Percentiles rank a stretch among this genome's conserved stretches.
These are phyloP conservation scores for Brettanomyces naardenensis DNA, from an alignment of 805 yeast species.

Conservation along the genomic window DNA sequence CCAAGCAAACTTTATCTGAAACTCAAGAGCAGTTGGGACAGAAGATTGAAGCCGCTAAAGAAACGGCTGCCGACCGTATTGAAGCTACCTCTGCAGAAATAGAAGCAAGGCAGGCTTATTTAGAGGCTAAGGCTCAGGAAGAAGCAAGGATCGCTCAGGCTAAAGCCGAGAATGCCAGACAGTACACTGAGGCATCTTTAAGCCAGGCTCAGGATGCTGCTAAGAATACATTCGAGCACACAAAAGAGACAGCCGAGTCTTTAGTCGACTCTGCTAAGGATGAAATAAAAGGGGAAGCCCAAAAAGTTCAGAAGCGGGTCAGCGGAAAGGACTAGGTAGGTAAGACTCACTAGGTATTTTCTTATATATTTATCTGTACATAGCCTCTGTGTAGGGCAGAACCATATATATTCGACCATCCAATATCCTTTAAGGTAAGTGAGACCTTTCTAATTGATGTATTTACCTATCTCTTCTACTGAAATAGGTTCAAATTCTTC, in stretches of 20 bases:
- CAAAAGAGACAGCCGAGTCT: no score
- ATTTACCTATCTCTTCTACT: slow-evolving; percentile 21
- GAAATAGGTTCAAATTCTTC: slow-evolving; percentile 36
- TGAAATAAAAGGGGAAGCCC: background rate
- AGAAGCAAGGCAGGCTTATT: background rate
- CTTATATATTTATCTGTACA: no score
- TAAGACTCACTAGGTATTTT: no score
- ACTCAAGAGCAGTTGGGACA: background rate
- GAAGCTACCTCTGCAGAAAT: background rate
- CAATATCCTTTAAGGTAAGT: no score
- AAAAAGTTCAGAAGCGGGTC: background rate
- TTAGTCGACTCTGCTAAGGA: background rate
- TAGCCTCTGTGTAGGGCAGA: no score
- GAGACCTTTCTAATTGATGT: no score
- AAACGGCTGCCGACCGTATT: background rate
- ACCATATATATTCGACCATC: no score
- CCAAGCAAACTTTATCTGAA: slow-evolving; percentile 3
- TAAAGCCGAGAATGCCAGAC: background rate
- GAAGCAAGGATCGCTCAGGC: background rate
- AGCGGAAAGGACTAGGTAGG: no score
- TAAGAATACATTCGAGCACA: background rate
- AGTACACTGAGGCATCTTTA: background rate
- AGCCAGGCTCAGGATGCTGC: background rate
- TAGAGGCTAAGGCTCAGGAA: background rate
- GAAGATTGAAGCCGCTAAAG: background rate